Percentiles rank a stretch among this genome's conserved stretches.
phyloP scores from a whole-genome alignment of 768 basidiomycete genomes.

The Sutorius australiensis region DNA sequence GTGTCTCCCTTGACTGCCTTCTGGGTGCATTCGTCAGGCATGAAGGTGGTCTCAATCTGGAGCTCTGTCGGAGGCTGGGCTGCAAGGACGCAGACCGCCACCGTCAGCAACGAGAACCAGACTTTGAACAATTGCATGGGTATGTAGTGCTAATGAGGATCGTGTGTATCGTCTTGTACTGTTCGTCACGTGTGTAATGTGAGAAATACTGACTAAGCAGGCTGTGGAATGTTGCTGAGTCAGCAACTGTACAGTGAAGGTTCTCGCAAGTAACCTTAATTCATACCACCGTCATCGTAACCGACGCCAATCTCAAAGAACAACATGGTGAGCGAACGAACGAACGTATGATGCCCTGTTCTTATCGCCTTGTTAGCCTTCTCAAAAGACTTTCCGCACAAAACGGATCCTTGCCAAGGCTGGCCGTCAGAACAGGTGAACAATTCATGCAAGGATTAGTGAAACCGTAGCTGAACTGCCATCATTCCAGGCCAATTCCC shows the following conservation, averaged over 20 bases:
- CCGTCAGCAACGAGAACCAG: slow-evolving; percentile 44
- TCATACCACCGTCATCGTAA: slow-evolving; percentile 11
- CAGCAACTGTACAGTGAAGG: slow-evolving; percentile 41
- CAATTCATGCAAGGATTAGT: not conserved
- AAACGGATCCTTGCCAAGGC: slow-evolving; percentile 98
- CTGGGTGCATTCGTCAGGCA: slow-evolving; percentile 52
- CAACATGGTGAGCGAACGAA: slow-evolving; percentile 44
- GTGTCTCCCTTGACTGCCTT: slow-evolving; percentile 59
- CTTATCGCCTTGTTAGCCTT: slow-evolving; percentile 60
- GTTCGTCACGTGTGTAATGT: not conserved
- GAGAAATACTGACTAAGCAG: not conserved
- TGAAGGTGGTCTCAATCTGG: slow-evolving; percentile 55
- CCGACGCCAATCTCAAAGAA: slow-evolving; percentile 35
- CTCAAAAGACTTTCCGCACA: slow-evolving; percentile 97
- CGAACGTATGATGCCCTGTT: not conserved
- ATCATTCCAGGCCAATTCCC: slow-evolving; percentile 75
- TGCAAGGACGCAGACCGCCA: slow-evolving; percentile 47
- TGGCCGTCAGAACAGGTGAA: slow-evolving; percentile 89
- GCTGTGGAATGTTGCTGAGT: slow-evolving; percentile 25
- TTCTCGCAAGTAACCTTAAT: slow-evolving; percentile 32
- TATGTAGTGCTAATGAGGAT: slow-evolving; percentile 1
- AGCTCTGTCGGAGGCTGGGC: slow-evolving; percentile 53
- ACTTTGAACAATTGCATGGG: slow-evolving; percentile 51
- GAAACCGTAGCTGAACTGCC: not conserved
- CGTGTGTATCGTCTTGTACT: not conserved